These are phyloP conservation scores for Jamesozyma spencerorum DNA, from an alignment of 805 yeast species.

Conservation along the genomic window DNA sequence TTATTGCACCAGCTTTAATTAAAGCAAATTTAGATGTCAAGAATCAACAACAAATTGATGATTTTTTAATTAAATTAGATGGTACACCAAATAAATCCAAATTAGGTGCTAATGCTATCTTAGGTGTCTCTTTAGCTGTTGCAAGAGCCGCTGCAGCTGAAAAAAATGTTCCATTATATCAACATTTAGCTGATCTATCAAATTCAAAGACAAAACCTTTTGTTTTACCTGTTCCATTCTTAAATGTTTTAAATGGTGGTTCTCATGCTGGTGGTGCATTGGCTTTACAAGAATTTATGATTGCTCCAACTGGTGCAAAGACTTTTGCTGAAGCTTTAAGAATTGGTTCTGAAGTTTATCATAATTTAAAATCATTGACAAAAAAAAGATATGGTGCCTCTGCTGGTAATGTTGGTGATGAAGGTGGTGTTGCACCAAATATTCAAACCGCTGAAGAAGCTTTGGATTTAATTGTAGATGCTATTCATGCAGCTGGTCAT, in stretches of 20 bases:
- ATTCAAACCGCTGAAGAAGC: constrained; percentile 93
- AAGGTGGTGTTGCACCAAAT: constrained; percentile 99
- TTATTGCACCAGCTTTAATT: constrained; percentile 88
- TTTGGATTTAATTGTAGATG: constrained; percentile 77
- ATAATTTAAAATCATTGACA: constrained; percentile 82
- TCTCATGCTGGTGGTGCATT: constrained; percentile 98
- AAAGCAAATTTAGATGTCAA: constrained; percentile 71
- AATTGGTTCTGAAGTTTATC: constrained; percentile 97
- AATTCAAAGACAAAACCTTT: constrained; percentile 62
- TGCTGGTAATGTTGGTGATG: constrained; percentile 99
- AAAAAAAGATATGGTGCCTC: constrained; percentile 92
- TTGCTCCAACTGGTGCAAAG: constrained; percentile 86
- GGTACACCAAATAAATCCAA: constrained; percentile 96
- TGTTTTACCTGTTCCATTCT: constrained; percentile 97
- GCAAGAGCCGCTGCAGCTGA: constrained; percentile 98
- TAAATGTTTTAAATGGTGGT: constrained; percentile 98
- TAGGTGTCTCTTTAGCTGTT: constrained; percentile 94
- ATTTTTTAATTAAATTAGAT: constrained; percentile 75
- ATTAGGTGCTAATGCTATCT: constrained; percentile 96
- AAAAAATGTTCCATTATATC: constrained; percentile 85
- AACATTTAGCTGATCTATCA: constrained; percentile 75
- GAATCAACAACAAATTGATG: constrained; percentile 79
- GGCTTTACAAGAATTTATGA: constrained; percentile 99
- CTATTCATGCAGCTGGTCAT: constrained; percentile 91
- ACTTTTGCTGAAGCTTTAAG: constrained; percentile 91